phyloP scores from a whole-genome alignment of 108 stramenopile species.

The Conticribra guillardii region DNA sequence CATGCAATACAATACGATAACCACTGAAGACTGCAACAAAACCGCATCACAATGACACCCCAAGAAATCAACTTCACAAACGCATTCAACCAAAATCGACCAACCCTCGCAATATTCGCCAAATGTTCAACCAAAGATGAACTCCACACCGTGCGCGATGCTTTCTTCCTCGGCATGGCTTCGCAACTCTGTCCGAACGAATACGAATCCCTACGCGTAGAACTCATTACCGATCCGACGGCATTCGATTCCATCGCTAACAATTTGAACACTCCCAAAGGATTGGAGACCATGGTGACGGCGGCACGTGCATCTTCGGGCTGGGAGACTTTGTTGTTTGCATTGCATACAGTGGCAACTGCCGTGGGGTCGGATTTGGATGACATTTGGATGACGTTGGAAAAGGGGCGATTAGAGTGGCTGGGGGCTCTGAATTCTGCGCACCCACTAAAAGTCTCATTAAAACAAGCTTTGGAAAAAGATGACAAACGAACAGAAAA shows the following conservation, averaged over 20 bases:
- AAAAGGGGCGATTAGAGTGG: conserved; percentile 61
- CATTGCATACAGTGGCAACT: conserved; percentile 35
- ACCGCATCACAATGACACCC: conserved; percentile 29
- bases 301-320: conserved; percentile 42
- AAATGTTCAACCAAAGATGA: conserved; percentile 59
- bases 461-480: conserved; percentile 55
- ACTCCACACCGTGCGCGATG: conserved; percentile 62
- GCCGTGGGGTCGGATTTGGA: conserved; percentile 59
- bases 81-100: conserved; percentile 67
- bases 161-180: conserved; percentile 69
- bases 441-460: conserved; percentile 57
- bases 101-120: conserved; percentile 63
- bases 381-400: conserved; percentile 58
- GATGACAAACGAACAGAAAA: conserved; percentile 47
- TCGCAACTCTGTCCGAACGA: conserved; percentile 72
- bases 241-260: conserved; percentile 38
- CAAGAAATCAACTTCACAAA: conserved; percentile 55
- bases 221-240: conserved; percentile 46
- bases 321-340: conserved; percentile 50
- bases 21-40: no score
- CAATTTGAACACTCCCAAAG: conserved; percentile 34
- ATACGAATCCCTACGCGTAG: conserved; percentile 55
- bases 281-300: conserved; percentile 46
- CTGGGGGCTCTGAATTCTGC: conserved; percentile 52
- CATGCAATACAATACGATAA: no score